Conservation (phyloP, 2,329 filamentous ascomycete species). For the Penicillium griseofulvum region DNA sequence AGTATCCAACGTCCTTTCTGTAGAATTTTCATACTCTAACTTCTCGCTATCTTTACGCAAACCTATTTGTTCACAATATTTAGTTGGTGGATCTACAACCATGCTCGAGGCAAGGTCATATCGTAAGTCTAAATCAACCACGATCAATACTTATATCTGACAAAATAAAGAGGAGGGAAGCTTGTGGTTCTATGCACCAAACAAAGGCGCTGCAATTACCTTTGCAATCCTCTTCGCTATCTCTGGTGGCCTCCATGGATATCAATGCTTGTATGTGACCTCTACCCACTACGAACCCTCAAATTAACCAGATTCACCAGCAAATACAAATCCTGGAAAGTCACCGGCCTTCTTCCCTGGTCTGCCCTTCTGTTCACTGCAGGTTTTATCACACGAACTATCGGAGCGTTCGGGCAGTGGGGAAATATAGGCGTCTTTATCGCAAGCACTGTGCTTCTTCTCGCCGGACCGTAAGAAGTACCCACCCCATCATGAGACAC, state of each 20-base stretch:
- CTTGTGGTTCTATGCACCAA: constrained; percentile 43
- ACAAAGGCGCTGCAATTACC: constrained; percentile 41
- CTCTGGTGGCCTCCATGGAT: constrained; percentile 39
- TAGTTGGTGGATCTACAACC: background rate
- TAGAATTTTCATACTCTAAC: background rate
- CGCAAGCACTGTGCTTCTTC: constrained; percentile 39
- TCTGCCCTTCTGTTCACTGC: constrained; percentile 40
- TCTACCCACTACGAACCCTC: background rate
- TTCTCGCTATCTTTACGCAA: background rate
- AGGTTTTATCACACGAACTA: constrained; percentile 38
- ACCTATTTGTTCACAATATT: background rate
- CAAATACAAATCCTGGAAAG: constrained; percentile 42
- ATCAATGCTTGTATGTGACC: constrained; percentile 36
- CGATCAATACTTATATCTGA: constrained; percentile 7
- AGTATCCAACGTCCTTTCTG: background rate
- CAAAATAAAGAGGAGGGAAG: constrained; percentile 31
- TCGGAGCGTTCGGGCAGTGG: constrained; percentile 39
- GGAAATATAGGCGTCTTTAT: constrained; percentile 39
- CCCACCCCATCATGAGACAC: background rate
- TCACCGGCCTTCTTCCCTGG: constrained; percentile 44
- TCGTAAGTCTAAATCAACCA: constrained; percentile 18
- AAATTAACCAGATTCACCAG: constrained; percentile 21
- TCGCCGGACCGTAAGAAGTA: constrained; percentile 38
- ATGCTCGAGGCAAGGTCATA: constrained; percentile 29
- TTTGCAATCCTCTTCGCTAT: constrained; percentile 42